phyloP scores from a whole-genome alignment of 768 basidiomycete genomes.

The Leccinum disarticulatum region DNA sequence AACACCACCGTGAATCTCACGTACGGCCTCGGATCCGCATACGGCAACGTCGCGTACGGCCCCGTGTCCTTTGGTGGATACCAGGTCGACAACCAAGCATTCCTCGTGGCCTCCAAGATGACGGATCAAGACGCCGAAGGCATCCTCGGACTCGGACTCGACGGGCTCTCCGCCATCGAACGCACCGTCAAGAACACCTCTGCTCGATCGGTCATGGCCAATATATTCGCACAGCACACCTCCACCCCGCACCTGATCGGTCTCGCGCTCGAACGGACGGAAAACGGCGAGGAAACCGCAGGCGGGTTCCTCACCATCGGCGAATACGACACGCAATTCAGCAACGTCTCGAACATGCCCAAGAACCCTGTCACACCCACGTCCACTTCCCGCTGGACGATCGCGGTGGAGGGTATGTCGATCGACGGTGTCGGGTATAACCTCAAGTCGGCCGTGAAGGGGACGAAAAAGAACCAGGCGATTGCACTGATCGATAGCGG shows the following conservation, averaged over 20 bases:
- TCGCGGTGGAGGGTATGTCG: conserved; percentile 38
- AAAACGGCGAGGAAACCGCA: conserved; percentile 39
- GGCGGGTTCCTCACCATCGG: conserved; percentile 45
- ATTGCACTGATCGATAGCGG: conserved; percentile 46
- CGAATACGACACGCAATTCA: conserved; percentile 39
- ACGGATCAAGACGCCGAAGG: conserved; percentile 18
- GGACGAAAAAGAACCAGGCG: conserved; percentile 32
- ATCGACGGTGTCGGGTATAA: conserved; percentile 32
- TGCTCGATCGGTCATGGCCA: conserved; percentile 36
- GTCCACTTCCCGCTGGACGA: conserved; percentile 41
- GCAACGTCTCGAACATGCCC: conserved; percentile 30
- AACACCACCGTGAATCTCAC: conserved; percentile 30
- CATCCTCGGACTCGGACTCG: conserved; percentile 30
- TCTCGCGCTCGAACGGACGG: conserved; percentile 42
- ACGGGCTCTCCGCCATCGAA: conserved; percentile 24
- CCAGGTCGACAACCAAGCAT: conserved; percentile 28
- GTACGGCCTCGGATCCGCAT: conserved; percentile 41
- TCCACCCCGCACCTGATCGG: conserved; percentile 40
- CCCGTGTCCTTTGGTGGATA: conserved; percentile 38
- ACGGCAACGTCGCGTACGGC: conserved; percentile 37
- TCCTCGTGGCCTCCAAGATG: conserved; percentile 23
- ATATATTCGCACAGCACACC: conserved; percentile 39
- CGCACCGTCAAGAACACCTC: conserved; percentile 16
- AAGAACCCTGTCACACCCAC: conserved; percentile 36
- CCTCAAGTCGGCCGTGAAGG: conserved; percentile 32